Base-by-base conservation (phyloP, 2,329 filamentous ascomycete species). In the Xenoacremonium recifei region DNA sequence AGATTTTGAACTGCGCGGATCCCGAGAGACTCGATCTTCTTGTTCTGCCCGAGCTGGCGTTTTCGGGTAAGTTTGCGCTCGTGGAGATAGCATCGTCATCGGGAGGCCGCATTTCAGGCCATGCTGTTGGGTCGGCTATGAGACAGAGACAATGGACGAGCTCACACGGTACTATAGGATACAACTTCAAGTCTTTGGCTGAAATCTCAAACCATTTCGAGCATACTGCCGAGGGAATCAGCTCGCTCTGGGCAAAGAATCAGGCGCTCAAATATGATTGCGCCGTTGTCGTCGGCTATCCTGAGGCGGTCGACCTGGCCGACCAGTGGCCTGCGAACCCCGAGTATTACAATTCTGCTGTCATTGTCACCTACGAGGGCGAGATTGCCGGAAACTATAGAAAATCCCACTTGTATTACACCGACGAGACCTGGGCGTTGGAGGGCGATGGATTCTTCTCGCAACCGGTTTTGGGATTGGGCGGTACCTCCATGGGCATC, bases 41-140 rank as follows among this genome's bases (percentile, higher is more conserved):
- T 0, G 79, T 92, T 0, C 67, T 92, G 0, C 87, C 88, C 0
- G 88, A 92, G 59, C 68, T 92, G 61, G 85, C 87, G 1, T 89
- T 92, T 58, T 76, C 80, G 43, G 84, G 84, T 87, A 65, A 51
- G 68, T 57, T 20, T 5, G 23, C 23, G 23, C 13, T 13, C 9
- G 13, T 13, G 23, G 7, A 9, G 23, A 27, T 27, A n/a, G n/a
- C 23, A 27, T 27, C 23, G 7, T 27, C 23, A 27, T 9, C 9
- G 13, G 7, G 13, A 27, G 23, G 23, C 23, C 23, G 7, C n/a
- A n/a, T n/a, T n/a, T n/a, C n/a, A n/a, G n/a, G n/a, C n/a, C n/a
- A n/a, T n/a, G n/a, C n/a, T n/a, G n/a, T n/a, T n/a, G n/a, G n/a
- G n/a, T n/a, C n/a, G 23, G 23, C 23, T 9, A 13, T 27, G 23